These are phyloP conservation scores for Fusarium nygamai DNA, from an alignment of 2,329 filamentous ascomycete species.

Conservation along the genomic window DNA sequence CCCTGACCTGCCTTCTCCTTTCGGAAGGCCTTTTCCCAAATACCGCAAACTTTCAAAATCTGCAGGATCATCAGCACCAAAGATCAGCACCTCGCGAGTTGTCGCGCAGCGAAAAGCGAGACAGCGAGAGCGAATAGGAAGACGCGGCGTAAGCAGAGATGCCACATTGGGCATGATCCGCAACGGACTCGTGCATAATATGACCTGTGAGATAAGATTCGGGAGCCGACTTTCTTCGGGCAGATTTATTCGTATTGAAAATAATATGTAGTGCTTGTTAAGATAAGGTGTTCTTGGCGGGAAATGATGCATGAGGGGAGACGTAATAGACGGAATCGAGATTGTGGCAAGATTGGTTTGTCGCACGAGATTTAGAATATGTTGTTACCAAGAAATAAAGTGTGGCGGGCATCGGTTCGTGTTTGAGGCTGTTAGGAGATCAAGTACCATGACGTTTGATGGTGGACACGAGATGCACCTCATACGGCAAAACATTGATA, in stretches of 20 bases:
- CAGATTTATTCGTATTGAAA: background rate
- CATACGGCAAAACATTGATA: fast-evolving
- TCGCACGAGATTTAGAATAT: conserved; percentile 23
- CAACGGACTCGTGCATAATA: background rate
- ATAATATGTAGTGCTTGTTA: background rate
- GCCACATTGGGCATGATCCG: background rate
- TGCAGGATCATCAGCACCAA: background rate
- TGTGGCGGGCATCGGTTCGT: background rate
- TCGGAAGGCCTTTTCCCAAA: background rate
- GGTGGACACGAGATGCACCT: background rate
- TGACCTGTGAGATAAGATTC: background rate
- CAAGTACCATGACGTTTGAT: background rate
- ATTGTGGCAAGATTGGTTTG: background rate
- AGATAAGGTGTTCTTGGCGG: background rate
- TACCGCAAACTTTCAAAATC: fast-evolving
- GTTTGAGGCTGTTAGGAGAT: background rate
- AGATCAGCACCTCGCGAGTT: background rate
- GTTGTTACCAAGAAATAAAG: background rate
- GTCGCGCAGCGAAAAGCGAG: conserved; percentile 4
- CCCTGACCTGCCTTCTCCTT: background rate
- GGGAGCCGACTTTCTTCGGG: background rate
- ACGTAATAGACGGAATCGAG: background rate
- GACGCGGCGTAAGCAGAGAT: background rate
- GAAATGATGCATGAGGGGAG: background rate
- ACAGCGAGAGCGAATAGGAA: background rate